Base-by-base conservation (phyloP, 352 stramenopile genomes). In the Thraustochytrium striatum region DNA sequence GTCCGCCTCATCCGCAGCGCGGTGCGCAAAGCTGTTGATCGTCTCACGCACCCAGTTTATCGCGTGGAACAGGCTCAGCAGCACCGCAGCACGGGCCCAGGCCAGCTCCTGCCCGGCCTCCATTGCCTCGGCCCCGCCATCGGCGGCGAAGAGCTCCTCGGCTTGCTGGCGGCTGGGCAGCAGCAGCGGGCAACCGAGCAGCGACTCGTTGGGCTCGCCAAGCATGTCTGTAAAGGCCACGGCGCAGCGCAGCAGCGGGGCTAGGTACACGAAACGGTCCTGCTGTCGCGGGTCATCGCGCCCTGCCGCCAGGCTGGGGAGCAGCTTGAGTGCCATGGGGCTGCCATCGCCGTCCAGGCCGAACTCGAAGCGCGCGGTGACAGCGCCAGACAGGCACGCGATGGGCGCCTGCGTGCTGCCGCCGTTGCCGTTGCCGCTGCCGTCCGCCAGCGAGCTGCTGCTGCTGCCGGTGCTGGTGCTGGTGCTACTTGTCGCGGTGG, bases 1-100 rank as follows among this genome's bases (percentile, higher is more conserved):
- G n/a, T 53, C 59, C 65, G 41, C 65, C 1, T 9, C 43, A 32
- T 62, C 39, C 30, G 25, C 65, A 30, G 25, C 61, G 65, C 52
- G 30, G 30, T 62, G 21, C 3, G 50, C 65, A 2, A 13, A 75
- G 7, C n/a, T 38, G 36, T 61, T 75, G 50, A 75, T 75, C 3
- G 68, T 25, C 65, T 75, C 65, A n/a, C 65, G 65, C 39, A 25
- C 25, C 65, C 65, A 75, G 2, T 75, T 70, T 1, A 75, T 61
- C 5, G 41, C 32, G 30, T 75, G 65, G 41, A 55, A 75, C 8
- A 75, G 25, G 2, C 65, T 75, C 35, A 75, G 50, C 33, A 30
- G 68, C 32, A 75, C 30, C 7, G 65, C 65, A 8, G 47, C 16
- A 55, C 47, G 47, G 16, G 25, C 25, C 47, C 16, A 16, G 25